phyloP scores from a whole-genome alignment of 1,284 basidiomycete genomes.

The Irpex lacteus region DNA sequence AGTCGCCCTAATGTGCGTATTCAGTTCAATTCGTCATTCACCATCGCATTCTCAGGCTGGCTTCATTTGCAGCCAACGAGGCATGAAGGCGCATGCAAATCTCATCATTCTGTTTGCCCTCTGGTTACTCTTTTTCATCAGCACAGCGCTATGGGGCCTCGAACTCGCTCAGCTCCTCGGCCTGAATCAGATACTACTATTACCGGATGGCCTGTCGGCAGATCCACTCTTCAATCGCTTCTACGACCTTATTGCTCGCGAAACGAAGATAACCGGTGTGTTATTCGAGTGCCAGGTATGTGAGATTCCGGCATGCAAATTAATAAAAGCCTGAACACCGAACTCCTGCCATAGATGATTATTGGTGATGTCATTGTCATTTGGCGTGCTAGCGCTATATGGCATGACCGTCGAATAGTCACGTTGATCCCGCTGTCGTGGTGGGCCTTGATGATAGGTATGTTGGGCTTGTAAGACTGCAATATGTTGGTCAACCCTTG shows the following conservation, averaged over 20 bases:
- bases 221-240: slow-evolving; percentile 14
- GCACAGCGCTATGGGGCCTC: slow-evolving; percentile 12
- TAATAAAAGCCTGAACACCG: neutral
- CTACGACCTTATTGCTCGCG: slow-evolving; percentile 12
- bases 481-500: neutral
- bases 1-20: slow-evolving; percentile 9
- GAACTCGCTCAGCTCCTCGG: slow-evolving; percentile 14
- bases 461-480: neutral
- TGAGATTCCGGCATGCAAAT: neutral
- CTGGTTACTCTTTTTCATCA: slow-evolving; percentile 11
- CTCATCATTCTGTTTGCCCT: slow-evolving; percentile 5
- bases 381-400: slow-evolving; percentile 15
- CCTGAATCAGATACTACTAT: slow-evolving; percentile 12
- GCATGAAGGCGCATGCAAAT: slow-evolving; percentile 5
- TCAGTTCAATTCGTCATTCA: neutral
- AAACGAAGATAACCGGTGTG: slow-evolving; percentile 13
- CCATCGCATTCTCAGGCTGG: too few relatives aligned
- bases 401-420: slow-evolving; percentile 11
- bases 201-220: slow-evolving; percentile 1
- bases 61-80: slow-evolving; percentile 8
- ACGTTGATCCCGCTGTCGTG: slow-evolving; percentile 11
- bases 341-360: slow-evolving; percentile 12
- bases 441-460: slow-evolving; percentile 14
- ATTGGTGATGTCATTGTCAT: slow-evolving; percentile 15
- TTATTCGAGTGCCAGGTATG: slow-evolving; percentile 13